Conservation (phyloP, 192 early-diverging fungal genomes). For the Backusella tuberculispora region DNA sequence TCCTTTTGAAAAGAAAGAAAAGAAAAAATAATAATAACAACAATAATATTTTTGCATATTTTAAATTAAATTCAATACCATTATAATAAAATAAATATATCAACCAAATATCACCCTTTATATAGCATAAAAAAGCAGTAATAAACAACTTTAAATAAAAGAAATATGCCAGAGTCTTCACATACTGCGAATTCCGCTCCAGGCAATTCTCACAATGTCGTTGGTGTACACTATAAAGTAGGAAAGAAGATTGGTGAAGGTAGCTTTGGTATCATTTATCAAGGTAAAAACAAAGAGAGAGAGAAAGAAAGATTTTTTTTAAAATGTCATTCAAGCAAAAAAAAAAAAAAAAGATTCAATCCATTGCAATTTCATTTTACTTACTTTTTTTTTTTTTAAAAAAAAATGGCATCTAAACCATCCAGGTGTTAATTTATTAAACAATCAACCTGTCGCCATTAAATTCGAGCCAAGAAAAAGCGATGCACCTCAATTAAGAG, state of each 20-base stretch:
- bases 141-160: background rate
- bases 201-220: slow-evolving; percentile 56
- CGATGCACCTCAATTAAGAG: slow-evolving; percentile 95
- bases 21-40: too few species aligned
- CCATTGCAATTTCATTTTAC: background rate
- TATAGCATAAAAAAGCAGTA: background rate
- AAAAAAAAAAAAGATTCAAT: background rate
- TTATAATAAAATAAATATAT: background rate
- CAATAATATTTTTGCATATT: slow-evolving; percentile 24
- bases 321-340: background rate
- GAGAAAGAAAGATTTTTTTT: too few species aligned
- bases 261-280: slow-evolving; percentile 98
- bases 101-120: background rate
- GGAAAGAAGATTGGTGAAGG: slow-evolving; percentile 98
- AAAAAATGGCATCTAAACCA: too few species aligned
- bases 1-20: slow-evolving; percentile 7
- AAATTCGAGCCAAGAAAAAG: slow-evolving; percentile 97
- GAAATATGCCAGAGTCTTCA: slow-evolving; percentile 8
- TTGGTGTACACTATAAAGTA: slow-evolving; percentile 96
- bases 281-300: slow-evolving; percentile 85
- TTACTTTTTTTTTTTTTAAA: slow-evolving; percentile 7
- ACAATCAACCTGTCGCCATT: slow-evolving; percentile 93
- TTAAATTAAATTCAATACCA: slow-evolving; percentile 6
- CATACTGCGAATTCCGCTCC: slow-evolving; percentile 8
- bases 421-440: slow-evolving; percentile 87